phyloP scores from a whole-genome alignment of 495 filamentous ascomycete genomes.

The Cryomyces antarcticus region DNA sequence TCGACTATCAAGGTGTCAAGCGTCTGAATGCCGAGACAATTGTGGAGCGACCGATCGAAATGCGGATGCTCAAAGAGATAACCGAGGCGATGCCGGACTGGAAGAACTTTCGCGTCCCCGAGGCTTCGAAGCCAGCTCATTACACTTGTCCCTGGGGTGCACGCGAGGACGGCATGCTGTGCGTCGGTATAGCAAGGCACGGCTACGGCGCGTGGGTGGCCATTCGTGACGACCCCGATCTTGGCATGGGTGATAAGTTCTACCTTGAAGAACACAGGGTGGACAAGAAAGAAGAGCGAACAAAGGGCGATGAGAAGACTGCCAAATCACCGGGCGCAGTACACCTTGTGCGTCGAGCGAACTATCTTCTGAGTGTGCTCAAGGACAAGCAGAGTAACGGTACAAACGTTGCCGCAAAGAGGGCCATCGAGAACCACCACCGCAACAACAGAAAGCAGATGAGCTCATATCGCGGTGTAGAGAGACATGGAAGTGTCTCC shows the following conservation, averaged over 20 bases:
- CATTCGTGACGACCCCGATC: slow-evolving; percentile 79
- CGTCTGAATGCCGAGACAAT: slow-evolving; percentile 90
- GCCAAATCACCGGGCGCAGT: slow-evolving; percentile 89
- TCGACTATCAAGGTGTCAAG: slow-evolving; percentile 79
- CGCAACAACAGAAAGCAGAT: slow-evolving; percentile 34
- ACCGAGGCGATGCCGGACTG: slow-evolving; percentile 41
- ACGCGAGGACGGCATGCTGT: slow-evolving; percentile 90
- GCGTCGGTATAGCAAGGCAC: slow-evolving; percentile 76
- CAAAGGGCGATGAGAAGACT: slow-evolving; percentile 50
- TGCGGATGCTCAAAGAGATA: slow-evolving; percentile 61
- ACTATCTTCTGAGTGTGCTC: slow-evolving; percentile 82
- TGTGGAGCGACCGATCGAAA: slow-evolving; percentile 68
- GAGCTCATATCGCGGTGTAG: slow-evolving; percentile 4
- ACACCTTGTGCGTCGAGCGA: slow-evolving; percentile 82
- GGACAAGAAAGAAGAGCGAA: slow-evolving; percentile 82
- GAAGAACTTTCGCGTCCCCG: slow-evolving; percentile 64
- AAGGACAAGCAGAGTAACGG: slow-evolving; percentile 53
- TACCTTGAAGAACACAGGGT: slow-evolving; percentile 97
- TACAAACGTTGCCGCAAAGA: slow-evolving; percentile 45
- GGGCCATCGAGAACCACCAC: slow-evolving; percentile 73
- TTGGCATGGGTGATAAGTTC: slow-evolving; percentile 77
- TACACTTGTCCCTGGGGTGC: slow-evolving; percentile 84
- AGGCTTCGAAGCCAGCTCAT: slow-evolving; percentile 69
- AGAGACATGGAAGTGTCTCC: slow-evolving; percentile 9
- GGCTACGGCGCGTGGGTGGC: slow-evolving; percentile 86